Evolutionary conservation across 257 asterid genomes (phyloP).

Genomic region (Scutellaria baicalensis): DNA sequence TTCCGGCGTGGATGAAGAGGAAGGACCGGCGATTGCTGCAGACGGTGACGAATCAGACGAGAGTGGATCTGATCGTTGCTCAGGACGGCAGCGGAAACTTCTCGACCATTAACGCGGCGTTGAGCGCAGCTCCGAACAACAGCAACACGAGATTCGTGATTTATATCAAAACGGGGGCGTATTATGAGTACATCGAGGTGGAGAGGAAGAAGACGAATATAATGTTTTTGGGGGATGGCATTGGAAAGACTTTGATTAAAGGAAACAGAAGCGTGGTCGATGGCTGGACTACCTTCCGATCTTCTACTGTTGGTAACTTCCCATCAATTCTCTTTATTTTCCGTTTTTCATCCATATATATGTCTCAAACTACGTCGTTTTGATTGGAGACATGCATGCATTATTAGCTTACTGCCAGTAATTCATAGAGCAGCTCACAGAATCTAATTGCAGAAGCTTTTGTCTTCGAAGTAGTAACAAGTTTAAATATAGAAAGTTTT

Average conservation of each 20-base stretch:
- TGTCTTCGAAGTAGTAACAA: conserved; percentile 14
- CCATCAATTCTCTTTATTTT: neutral
- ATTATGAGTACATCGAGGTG: conserved; percentile 70
- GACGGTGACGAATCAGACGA: conserved; percentile 31
- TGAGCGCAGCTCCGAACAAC: conserved; percentile 66
- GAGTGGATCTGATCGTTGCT: conserved; percentile 51
- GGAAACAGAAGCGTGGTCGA: conserved; percentile 86
- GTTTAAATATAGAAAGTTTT: too few species aligned
- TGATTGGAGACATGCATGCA: conserved; percentile 26
- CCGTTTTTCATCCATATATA: neutral
- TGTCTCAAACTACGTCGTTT: too few species aligned
- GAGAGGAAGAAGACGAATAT: conserved; percentile 44
- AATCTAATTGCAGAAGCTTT: conserved; percentile 5
- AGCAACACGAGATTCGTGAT: conserved; percentile 73
- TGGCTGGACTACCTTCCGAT: conserved; percentile 95
- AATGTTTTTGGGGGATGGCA: conserved; percentile 87
- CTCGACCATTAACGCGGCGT: conserved; percentile 56
- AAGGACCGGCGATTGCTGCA: conserved; percentile 60
- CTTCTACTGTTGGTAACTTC: conserved; percentile 78
- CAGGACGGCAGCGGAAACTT: conserved; percentile 85
- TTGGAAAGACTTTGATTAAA: conserved; percentile 75
- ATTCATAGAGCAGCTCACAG: neutral
- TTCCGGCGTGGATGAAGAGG: conserved; percentile 61
- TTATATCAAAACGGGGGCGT: conserved; percentile 79
- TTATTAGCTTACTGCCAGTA: neutral